Evolutionary conservation across 345 rosid genomes (phyloP), one percentile per base, ranked within the genome.

Genomic region (Eucalyptus marginata): DNA sequence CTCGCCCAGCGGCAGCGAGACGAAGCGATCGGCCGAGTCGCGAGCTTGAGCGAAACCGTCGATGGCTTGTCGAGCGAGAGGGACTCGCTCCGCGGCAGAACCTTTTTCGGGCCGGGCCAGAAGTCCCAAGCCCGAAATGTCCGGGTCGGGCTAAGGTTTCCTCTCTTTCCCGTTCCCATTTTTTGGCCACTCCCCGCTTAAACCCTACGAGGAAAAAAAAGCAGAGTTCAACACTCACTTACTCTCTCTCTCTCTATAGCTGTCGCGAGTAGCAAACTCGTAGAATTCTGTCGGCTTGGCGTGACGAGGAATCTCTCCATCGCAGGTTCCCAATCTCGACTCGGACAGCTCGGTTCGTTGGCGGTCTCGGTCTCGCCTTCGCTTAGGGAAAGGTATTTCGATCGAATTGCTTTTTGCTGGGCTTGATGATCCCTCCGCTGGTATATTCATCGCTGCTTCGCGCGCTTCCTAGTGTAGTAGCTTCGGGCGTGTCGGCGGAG

Each of bases 1-100:
- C 71, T 68, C 58, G 87, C 90, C 86, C 91, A 88, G 91, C 88
- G 52, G 76, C 91, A 93, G 89, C 94, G 94, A 87, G 97, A 91
- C 27, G 96, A 94, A 13, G 93, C 92, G 13, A 87, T 62, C 86
- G 58, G 49, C 31, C 86, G 64, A 12, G 89, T 87, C 52, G 62
- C 85, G 9, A 89, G 89, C 31, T 88, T 94, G 86, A 88, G 90
- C 13, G 89, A 71, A 50, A 76, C 29, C 50, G 85, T 93, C n/a
- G 81, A 66, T 31, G 93, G 91, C n/a, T 25, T 94, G 36, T 91
- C 92, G 8, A 50, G 46, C 62, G 94, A 94, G 88, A 93, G 92
- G 36, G 95, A 94, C 90, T 87, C 80, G 86, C 92, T 93, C 79
- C 92, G 89, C 47, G 81, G 88, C 18, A 88, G 76, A 88, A 33